Evolutionary conservation across 176 grass and related monocot species (phyloP).

Genomic region (Bothriochloa decipiens): DNA sequence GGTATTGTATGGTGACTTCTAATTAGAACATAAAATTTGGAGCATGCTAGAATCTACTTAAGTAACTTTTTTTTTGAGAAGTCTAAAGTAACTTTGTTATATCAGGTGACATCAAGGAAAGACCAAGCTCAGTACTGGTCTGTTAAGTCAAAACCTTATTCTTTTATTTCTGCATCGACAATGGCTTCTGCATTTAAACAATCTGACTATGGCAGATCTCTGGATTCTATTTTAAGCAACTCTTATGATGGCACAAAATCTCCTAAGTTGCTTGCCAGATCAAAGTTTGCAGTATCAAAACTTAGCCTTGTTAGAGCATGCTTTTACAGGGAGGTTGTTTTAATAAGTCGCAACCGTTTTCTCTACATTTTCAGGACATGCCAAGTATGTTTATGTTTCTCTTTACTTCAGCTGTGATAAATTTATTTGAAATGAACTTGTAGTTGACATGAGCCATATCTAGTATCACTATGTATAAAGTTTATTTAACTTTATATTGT

Average conservation of each 20-base stretch:
- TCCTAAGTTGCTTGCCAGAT: slow-evolving; percentile 50
- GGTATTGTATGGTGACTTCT: slow-evolving; percentile 28
- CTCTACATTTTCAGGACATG: slow-evolving; percentile 74
- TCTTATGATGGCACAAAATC: slow-evolving; percentile 29
- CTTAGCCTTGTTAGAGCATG: slow-evolving; percentile 61
- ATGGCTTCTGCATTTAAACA: slow-evolving; percentile 64
- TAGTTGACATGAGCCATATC: not conserved
- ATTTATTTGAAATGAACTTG: slow-evolving; percentile 3
- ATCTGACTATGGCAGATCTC: slow-evolving; percentile 54
- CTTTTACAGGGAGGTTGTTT: slow-evolving; percentile 62
- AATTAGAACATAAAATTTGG: not conserved
- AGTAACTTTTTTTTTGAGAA: no score
- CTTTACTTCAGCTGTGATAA: slow-evolving; percentile 13
- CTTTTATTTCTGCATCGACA: slow-evolving; percentile 50
- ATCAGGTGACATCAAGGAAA: slow-evolving; percentile 71
- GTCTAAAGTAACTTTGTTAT: slow-evolving; percentile 37
- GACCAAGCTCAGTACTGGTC: slow-evolving; percentile 83
- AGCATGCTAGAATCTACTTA: slow-evolving; percentile 3
- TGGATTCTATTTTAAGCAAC: slow-evolving; percentile 26
- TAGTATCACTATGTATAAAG: not conserved
- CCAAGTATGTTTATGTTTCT: slow-evolving; percentile 49
- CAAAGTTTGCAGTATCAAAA: slow-evolving; percentile 76
- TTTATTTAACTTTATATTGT: slow-evolving; percentile 10
- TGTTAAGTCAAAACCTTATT: slow-evolving; percentile 51
- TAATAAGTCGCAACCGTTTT: slow-evolving; percentile 69